Base-by-base conservation (phyloP, 441 rosid species). In the Gossypium aridum region DNA sequence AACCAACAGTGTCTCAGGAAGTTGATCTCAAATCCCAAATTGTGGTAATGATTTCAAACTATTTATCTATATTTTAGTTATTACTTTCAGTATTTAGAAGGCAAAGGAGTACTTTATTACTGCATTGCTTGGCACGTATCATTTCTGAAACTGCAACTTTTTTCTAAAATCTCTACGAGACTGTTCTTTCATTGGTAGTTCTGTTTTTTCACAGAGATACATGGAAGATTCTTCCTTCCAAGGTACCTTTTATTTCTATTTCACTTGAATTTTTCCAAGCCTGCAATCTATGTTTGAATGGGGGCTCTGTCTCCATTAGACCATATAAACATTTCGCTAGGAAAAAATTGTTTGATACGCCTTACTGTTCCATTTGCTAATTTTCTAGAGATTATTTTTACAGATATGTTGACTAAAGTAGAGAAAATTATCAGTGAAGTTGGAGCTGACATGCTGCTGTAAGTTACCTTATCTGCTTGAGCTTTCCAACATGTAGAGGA, bases 141-240 rank as follows among this genome's bases (percentile, higher is more conserved):
- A 74, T 47, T 47, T 70, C 63, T 31, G 59, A 61, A 64, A 69
- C 45, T 56, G 70, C 64, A 37, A 9, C 43, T 53, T 22, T 45
- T 71, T 16, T 13, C 43, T 20, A n/a, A 5, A 0, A 22, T 66
- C 16, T 65, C 28, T 39, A 39, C 25, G 10, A 20, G 54, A 60
- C 7, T 53, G 22, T 59, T 73, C 37, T 31, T 5, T 31, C 20
- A 13, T 14, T 64, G 16, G 56, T 79, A 43, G 2, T 78, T 74
- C 56, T 73, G 74, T 80, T 70, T 80, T 71, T 74, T 76, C 73
- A 82, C 90, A 92, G 97, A 88, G 74, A 76, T 91, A 80, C 81
- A 91, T 92, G 95, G 93, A 87, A 76, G 97, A 92, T 85, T 83
- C 95, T 43, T 81, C 92, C 53, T 92, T 92, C 85, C 95, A 89